Base-by-base conservation (phyloP, 768 basidiomycete genomes). In the Amanita inopinata region DNA sequence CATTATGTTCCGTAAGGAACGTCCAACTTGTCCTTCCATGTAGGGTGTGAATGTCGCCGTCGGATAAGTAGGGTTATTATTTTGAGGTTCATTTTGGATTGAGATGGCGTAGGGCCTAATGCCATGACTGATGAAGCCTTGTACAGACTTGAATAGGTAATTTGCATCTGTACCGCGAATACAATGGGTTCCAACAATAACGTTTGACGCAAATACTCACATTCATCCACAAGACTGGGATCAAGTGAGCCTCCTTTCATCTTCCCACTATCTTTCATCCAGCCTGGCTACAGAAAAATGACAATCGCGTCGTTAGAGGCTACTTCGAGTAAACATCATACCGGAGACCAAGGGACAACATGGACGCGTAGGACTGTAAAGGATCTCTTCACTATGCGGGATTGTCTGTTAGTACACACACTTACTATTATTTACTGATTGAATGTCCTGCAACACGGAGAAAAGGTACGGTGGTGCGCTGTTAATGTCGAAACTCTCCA, bases 311-410 rank as follows among this genome's bases (percentile, higher is more conserved):
- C n/a, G 18, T 20, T 14, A 11, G n/a, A n/a, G n/a, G n/a, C n/a
- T 12, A 17, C 20, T 9, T 3, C 7, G 4, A 33, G 14, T 17
- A 6, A 27, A 7, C 6, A 17, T 60, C 73, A 47, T 53, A 83
- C 83, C 2, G 83, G 80, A 22, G 82, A 83, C 84, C 84, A 86
- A 3, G 84, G 78, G 9, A 80, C 41, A 5, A 82, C 47, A 49
- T 82, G 76, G 15, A 82, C 61, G 50, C 65, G 70, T 44, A 79
- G 48, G 23, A 54, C 37, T 60, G 40, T n/a, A 11, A 12, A 32
- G 12, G 31, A 28, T 27, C 28, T 17, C 24, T 19, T 9, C 17
- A 28, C 27, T 11, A 22, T 38, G 28, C 23, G 38, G 12, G 5
- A 28, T 8, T 10, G 5, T 14, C 37, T 8, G 27, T 54, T 53